Evolutionary conservation across 1,284 basidiomycete genomes (phyloP).

Genomic region (Anthracocystis walkeri): DNA sequence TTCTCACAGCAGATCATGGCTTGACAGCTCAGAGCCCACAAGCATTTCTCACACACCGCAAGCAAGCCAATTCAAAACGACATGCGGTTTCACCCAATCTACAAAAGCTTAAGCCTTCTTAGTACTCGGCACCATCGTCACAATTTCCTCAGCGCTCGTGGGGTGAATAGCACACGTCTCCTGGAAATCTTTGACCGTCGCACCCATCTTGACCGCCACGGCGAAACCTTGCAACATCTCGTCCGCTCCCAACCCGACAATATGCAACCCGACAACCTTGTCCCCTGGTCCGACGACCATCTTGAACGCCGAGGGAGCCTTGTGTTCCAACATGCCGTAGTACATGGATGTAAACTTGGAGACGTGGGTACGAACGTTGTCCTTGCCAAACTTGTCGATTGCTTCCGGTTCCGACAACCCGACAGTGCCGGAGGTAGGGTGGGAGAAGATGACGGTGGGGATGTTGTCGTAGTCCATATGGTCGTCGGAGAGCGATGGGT

Average conservation of each 20-base stretch:
- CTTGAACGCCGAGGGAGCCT: conserved; percentile 86
- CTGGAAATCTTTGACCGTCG: conserved; percentile 67
- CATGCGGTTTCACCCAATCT: not conserved
- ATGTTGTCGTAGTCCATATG: conserved; percentile 91
- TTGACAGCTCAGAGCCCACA: too few relatives aligned
- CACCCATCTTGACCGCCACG: conserved; percentile 95
- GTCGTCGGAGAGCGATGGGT: conserved; percentile 83
- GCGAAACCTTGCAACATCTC: conserved; percentile 94
- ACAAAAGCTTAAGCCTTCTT: conserved; percentile 27
- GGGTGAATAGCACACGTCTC: conserved; percentile 69
- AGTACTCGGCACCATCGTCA: conserved; percentile 50
- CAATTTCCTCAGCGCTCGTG: conserved; percentile 65
- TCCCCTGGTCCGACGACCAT: conserved; percentile 89
- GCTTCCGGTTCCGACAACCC: conserved; percentile 85
- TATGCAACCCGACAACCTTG: conserved; percentile 92
- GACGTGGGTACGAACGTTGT: conserved; percentile 89
- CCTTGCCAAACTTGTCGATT: conserved; percentile 83
- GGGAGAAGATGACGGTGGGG: conserved; percentile 72
- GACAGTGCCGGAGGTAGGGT: conserved; percentile 60
- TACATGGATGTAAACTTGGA: conserved; percentile 70
- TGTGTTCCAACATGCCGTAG: conserved; percentile 68
- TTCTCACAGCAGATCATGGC: too few relatives aligned
- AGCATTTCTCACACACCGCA: too few relatives aligned
- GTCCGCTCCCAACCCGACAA: conserved; percentile 84
- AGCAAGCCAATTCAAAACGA: not conserved